Percentiles rank a stretch among this genome's conserved stretches.
Conservation (phyloP, 805 yeast genomes). For the Metschnikowia cubensis region DNA sequence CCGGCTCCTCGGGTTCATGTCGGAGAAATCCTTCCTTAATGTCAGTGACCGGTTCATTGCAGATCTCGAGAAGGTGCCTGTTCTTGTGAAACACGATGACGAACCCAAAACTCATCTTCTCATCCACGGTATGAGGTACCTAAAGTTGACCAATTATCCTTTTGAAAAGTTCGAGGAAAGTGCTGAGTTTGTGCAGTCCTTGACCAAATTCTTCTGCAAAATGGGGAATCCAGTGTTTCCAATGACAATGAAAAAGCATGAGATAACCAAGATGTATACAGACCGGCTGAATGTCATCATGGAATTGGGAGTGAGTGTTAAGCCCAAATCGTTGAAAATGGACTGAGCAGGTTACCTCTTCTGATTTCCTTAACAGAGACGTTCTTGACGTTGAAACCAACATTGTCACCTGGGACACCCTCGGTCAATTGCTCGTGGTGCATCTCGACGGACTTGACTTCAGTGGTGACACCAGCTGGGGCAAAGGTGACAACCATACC, state of each 20-base stretch:
- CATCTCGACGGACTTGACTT: slow-evolving; percentile 86
- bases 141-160: slow-evolving; percentile 77
- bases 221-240: slow-evolving; percentile 97
- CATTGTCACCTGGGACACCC: slow-evolving; percentile 90
- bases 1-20: slow-evolving; percentile 84
- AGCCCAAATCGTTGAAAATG: slow-evolving; percentile 81
- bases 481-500: slow-evolving; percentile 88
- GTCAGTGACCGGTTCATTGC: slow-evolving; percentile 94
- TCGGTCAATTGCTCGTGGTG: slow-evolving; percentile 77
- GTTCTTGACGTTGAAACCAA: slow-evolving; percentile 87
- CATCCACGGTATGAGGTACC: slow-evolving; percentile 87
- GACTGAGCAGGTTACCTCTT: slow-evolving; percentile 86
- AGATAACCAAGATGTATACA: slow-evolving; percentile 59
- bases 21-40: slow-evolving; percentile 73
- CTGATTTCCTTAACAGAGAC: slow-evolving; percentile 85
- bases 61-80: slow-evolving; percentile 79
- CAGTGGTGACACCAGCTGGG: slow-evolving; percentile 87
- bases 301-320: slow-evolving; percentile 76
- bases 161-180: slow-evolving; percentile 88
- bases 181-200: slow-evolving; percentile 82
- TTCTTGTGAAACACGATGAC: slow-evolving; percentile 28
- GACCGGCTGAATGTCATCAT: slow-evolving; percentile 64
- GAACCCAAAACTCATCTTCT: slow-evolving; percentile 64
- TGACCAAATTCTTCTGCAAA: slow-evolving; percentile 74
- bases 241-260: slow-evolving; percentile 70